phyloP scores from a whole-genome alignment of 139 green algal genomes.

The Picochlorum sp. region DNA sequence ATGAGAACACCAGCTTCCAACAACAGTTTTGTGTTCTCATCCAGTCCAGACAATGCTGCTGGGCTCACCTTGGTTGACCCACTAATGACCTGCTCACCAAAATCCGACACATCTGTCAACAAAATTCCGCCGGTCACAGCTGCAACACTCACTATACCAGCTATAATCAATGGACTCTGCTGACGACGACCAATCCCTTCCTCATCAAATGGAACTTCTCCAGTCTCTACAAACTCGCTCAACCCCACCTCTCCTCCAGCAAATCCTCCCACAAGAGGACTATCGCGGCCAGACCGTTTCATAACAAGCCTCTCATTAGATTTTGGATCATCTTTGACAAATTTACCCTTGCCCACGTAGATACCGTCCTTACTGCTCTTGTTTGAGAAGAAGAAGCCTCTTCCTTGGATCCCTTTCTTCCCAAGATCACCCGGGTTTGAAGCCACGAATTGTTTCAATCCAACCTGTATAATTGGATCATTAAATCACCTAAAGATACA shows the following conservation, averaged over 20 bases:
- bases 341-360: slow-evolving; percentile 12
- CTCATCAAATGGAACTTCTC: slow-evolving; percentile 45
- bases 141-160: slow-evolving; percentile 35
- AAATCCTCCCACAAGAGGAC: slow-evolving; percentile 65
- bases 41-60: slow-evolving; percentile 16
- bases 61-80: not conserved
- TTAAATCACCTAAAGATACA: not conserved
- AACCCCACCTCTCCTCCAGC: slow-evolving; percentile 72
- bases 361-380: not conserved
- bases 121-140: slow-evolving; percentile 47
- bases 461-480: slow-evolving; percentile 12
- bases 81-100: slow-evolving; percentile 29
- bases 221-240: slow-evolving; percentile 55
- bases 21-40: slow-evolving; percentile 41
- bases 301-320: slow-evolving; percentile 2
- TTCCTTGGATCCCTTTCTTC: slow-evolving; percentile 15
- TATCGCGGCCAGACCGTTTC: slow-evolving; percentile 5
- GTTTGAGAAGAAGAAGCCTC: not conserved
- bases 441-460: slow-evolving; percentile 21
- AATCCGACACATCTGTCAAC: slow-evolving; percentile 38
- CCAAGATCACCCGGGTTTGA: not conserved
- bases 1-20: slow-evolving; percentile 32
- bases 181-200: slow-evolving; percentile 14
- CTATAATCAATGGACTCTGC: slow-evolving; percentile 45
- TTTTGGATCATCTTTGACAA: not conserved